Evolutionary conservation across 257 asterid species (phyloP).

Genomic region (Handroanthus guayacan): DNA sequence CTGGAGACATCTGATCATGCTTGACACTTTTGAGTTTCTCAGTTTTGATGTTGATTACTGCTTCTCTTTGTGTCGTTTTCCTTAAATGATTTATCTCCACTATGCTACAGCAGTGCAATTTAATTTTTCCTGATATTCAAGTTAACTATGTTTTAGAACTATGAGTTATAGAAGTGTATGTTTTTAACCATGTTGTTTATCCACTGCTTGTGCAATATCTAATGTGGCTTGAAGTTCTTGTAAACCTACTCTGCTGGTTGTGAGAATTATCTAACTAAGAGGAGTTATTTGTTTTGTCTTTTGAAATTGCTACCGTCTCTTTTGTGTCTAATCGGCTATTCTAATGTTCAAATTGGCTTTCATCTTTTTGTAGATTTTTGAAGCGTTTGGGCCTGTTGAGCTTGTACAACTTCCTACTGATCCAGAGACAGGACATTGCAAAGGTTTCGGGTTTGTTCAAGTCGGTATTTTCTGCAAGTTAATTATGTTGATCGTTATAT

Average conservation of each 20-base stretch:
- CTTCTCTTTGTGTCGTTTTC: neutral
- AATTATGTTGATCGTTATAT: conserved; percentile 2
- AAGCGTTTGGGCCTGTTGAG: conserved; percentile 98
- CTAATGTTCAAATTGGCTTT: conserved; percentile 11
- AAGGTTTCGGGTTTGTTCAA: conserved; percentile 99
- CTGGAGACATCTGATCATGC: neutral
- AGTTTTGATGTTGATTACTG: neutral
- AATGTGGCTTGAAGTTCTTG: neutral
- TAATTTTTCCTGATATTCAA: neutral
- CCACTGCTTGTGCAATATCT: neutral
- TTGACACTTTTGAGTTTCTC: neutral
- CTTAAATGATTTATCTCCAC: neutral
- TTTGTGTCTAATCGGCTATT: conserved; percentile 1
- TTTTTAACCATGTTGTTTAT: neutral
- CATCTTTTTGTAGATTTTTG: conserved; percentile 69
- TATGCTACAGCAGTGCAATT: neutral
- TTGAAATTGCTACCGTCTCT: conserved; percentile 1
- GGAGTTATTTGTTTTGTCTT: neutral
- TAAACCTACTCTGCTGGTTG: neutral
- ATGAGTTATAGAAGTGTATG: neutral
- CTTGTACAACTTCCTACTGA: conserved; percentile 98
- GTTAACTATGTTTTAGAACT: neutral
- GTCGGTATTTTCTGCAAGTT: conserved; percentile 60
- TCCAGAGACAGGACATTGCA: conserved; percentile 99
- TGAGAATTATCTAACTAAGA: neutral